Base-by-base conservation (phyloP, 2,329 filamentous ascomycete genomes). In the Claviceps sorghi region DNA sequence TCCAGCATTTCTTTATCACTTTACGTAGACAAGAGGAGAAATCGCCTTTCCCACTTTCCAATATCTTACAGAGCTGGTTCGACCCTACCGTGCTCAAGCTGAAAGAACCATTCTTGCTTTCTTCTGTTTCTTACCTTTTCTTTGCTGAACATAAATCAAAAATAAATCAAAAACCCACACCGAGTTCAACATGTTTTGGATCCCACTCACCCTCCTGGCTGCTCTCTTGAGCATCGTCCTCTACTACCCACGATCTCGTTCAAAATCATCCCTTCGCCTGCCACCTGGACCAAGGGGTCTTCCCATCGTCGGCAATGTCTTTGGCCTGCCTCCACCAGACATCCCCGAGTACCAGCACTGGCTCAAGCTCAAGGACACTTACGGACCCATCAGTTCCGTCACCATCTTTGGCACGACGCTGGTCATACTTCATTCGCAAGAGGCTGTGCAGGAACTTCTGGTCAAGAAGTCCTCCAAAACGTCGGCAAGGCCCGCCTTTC, bases 301-400 rank as follows among this genome's bases (percentile, higher is more conserved):
- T 2, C 54, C 56, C 1, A 5, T 58, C 5, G 9, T 58, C 3
- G 54, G 56, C 13, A 55, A 53, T 29, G 2, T 58, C 41, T 29
- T 43, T 8, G 48, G 48, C 19, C 19, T 56, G 5, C 53, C 54
- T 7, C 51, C 51, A 4, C 8, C 17, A 7, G 53, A 40, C 4
- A 22, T 15, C 1, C 45, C 42, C 8, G 46, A 55, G 15, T 52
- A 38, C 26, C 9, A 48, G 22, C 53, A 56, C 34, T 55, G 53
- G 52, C 36, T 56, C 2, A 46, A 48, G 32, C 44, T 51, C 32
- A 55, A 55, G 29, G 48, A 52, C 1, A 8, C 38, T 0, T 56
- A 54, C 19, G 68, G 87, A 83, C 73, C 64, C 1, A 58, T 63
- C 1, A 63, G 61, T 43, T 64, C 68, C 11, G 49, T 72, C 17